Evolutionary conservation across 1,139 yeast genomes (phyloP).

Genomic region (Meyerozyma carpophila): DNA sequence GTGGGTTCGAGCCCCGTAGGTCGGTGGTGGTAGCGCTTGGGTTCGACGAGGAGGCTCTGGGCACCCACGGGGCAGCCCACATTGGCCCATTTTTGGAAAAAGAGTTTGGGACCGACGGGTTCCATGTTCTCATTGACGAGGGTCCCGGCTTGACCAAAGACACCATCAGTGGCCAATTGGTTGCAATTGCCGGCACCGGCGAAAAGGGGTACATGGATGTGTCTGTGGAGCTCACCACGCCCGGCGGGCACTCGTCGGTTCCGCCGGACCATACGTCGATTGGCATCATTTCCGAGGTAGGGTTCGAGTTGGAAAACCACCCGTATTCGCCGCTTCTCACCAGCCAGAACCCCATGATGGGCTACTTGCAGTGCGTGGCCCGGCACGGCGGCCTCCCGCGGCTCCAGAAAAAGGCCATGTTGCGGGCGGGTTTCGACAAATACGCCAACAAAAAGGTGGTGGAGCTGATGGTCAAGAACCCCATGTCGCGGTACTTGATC

Average conservation of each 20-base stretch:
- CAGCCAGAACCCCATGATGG: constrained; percentile 42
- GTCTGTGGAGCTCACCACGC: constrained; percentile 42
- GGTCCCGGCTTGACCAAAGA: constrained; percentile 42
- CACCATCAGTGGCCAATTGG: constrained; percentile 22
- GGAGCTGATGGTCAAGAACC: constrained; percentile 11
- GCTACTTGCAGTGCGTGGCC: constrained; percentile 44
- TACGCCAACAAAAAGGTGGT: constrained; percentile 26
- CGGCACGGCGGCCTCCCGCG: constrained; percentile 23
- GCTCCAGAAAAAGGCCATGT: constrained; percentile 19
- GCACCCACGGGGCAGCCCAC: constrained; percentile 48
- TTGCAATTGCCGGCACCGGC: constrained; percentile 45
- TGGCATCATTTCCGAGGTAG: constrained; percentile 58
- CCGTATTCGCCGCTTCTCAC: constrained; percentile 43
- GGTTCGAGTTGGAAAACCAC: constrained; percentile 43
- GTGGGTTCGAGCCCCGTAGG: constrained; percentile 48
- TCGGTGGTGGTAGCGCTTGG: constrained; percentile 59
- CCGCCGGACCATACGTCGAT: constrained; percentile 73
- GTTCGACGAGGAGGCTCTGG: constrained; percentile 69
- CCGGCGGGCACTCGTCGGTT: constrained; percentile 72
- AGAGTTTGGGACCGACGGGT: constrained; percentile 50
- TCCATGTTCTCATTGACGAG: constrained; percentile 61
- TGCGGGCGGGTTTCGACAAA: constrained; percentile 30
- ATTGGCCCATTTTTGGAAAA: constrained; percentile 39
- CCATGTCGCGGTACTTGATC: constrained; percentile 21
- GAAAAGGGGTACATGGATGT: constrained; percentile 65